Evolutionary conservation across 129 eudicot species (phyloP), one percentile per base, ranked within the genome.

Genomic region (Solidago caesia): DNA sequence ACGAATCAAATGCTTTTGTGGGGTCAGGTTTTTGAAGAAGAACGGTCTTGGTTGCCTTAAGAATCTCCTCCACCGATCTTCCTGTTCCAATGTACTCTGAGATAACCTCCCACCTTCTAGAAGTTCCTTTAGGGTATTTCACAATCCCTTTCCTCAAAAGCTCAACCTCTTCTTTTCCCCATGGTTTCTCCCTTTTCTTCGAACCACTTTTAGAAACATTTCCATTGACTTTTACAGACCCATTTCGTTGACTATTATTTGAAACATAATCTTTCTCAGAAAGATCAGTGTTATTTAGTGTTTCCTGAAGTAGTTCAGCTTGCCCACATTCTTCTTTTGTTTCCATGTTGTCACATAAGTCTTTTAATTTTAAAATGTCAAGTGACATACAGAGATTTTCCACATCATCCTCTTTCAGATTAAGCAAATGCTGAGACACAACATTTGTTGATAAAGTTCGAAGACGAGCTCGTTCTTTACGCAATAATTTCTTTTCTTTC

Each of bases 91-190:
- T 88, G 77, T 85, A 91, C 49, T 95, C 99, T 2, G 99, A 95
- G 64, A 95, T 82, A 56, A 95, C 99, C 73, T 95, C 99, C 99
- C 99, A 95, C 81, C 99, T 84, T 47, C 97, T 84, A 44, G 96
- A 85, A 6, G 99, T 95, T 55, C 99, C 99, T 84, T 95, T 95
- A 2, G 97, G 99, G 73, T 66, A 91, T 75, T 95, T 95, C 73
- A 8, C 74, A 64, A 95, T 82, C 33, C 92, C 97, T 84, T 95
- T 95, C 59, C 93, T 85, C 51, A 95, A 82, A 26, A 91, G 87
- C 75, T 95, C 99, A 27, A 91, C 84, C 83, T 95, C 99, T 77
- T 95, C 99, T 67, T 77, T 91, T 60, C 75, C 79, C 99, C 99
- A 95, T 0, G 91, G 90, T 80, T 89, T 95, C 74, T 87, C 98